phyloP scores from a whole-genome alignment of 345 rosid species.

The Pistacia atlantica region DNA sequence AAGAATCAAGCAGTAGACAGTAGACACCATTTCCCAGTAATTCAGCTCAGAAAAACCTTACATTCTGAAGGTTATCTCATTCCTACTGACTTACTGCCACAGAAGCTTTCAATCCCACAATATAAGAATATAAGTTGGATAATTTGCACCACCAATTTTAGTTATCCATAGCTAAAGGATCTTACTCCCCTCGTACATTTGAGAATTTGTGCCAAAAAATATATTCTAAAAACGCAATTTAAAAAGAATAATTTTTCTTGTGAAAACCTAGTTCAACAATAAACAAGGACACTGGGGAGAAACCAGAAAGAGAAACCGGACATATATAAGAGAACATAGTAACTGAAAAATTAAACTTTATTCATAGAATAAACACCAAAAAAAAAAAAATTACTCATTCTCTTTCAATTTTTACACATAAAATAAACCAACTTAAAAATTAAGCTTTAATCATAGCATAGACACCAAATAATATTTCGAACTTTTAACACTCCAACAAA shows the following conservation, averaged over 20 bases:
- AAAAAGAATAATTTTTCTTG: neutral
- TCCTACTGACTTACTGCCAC: neutral
- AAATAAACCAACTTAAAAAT: neutral
- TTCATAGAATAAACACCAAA: no score
- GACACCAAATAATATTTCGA: no score
- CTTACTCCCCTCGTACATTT: neutral
- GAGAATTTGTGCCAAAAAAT: neutral
- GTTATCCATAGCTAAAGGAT: neutral
- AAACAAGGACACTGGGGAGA: neutral
- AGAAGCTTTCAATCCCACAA: constrained; percentile 10
- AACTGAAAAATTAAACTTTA: neutral
- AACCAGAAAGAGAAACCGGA: neutral
- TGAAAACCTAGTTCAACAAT: neutral
- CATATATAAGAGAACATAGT: no score
- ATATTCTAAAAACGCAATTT: neutral
- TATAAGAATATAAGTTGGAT: neutral
- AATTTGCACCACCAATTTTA: neutral
- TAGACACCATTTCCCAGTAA: neutral
- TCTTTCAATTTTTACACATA: no score
- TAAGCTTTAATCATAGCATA: no score
- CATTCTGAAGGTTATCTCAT: neutral
- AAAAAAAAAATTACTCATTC: no score
- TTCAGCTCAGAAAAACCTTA: neutral
- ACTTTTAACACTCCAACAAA: neutral
- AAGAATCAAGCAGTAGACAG: neutral